Percentiles rank a stretch among this genome's conserved stretches.
phyloP scores from a whole-genome alignment of 331 rosid genomes.

The Erythrophleum ivorense region DNA sequence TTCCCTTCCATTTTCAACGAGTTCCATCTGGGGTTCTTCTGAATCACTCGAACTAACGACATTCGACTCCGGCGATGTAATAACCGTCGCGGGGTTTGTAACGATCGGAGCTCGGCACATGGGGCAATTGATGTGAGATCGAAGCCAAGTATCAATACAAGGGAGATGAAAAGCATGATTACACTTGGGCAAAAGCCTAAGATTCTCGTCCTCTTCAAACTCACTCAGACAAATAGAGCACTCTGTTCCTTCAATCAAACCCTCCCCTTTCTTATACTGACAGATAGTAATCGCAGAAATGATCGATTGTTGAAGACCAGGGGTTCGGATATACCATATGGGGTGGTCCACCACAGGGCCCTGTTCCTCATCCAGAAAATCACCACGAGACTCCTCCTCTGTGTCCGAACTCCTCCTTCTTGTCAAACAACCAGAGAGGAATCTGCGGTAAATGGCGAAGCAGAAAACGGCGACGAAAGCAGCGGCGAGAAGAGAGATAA shows the following conservation, averaged over 20 bases:
- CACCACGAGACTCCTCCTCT: background rate
- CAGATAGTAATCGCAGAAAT: conserved; percentile 49
- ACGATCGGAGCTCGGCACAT: conserved; percentile 56
- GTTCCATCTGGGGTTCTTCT: conserved; percentile 24
- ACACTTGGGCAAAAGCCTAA: conserved; percentile 56
- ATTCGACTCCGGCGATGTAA: conserved; percentile 27
- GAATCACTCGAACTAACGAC: conserved; percentile 13
- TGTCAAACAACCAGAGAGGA: conserved; percentile 16
- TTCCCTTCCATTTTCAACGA: background rate
- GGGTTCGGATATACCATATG: conserved; percentile 56
- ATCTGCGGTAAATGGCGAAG: conserved; percentile 56
- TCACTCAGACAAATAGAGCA: conserved; percentile 57
- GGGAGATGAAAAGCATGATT: conserved; percentile 61
- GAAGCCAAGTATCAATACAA: conserved; percentile 61
- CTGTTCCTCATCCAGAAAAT: conserved; percentile 34
- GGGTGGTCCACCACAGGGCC: conserved; percentile 51
- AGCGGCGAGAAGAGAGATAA: conserved; percentile 37
- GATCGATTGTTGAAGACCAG: conserved; percentile 49
- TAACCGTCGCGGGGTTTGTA: conserved; percentile 15
- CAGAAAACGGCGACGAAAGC: conserved; percentile 47
- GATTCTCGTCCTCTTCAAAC: conserved; percentile 49
- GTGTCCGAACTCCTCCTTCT: conserved; percentile 20
- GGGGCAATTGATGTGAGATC: conserved; percentile 59
- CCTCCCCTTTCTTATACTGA: conserved; percentile 48
- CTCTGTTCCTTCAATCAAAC: conserved; percentile 55